phyloP scores from a whole-genome alignment of 805 yeast genomes.

The Cephaloascus fragrans region DNA sequence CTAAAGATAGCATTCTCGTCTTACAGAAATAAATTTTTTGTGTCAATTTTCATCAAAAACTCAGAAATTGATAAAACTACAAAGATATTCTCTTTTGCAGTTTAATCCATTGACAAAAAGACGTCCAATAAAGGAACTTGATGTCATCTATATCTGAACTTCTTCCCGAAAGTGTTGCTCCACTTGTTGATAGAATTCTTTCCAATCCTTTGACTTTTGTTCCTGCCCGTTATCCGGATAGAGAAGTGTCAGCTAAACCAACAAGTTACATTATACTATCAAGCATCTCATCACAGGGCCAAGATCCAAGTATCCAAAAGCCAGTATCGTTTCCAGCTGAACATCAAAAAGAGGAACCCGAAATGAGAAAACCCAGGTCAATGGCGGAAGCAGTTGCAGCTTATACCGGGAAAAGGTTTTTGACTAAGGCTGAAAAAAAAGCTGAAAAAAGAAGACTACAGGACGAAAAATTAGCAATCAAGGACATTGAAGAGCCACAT shows the following conservation, averaged over 20 bases:
- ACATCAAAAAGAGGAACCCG: neutral
- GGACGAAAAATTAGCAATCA: constrained; percentile 10
- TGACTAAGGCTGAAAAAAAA: constrained; percentile 35
- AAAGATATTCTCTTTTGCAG: no score
- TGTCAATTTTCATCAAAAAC: no score
- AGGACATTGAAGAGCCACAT: constrained; percentile 7
- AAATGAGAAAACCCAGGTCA: constrained; percentile 27
- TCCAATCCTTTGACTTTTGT: constrained; percentile 55
- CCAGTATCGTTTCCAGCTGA: constrained; percentile 1
- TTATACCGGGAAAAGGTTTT: constrained; percentile 44
- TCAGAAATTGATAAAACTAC: no score
- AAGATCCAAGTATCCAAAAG: constrained; percentile 4
- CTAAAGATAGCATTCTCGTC: no score
- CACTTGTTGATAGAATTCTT: constrained; percentile 54
- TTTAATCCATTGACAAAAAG: no score
- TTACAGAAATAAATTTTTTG: no score
- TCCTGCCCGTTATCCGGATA: constrained; percentile 48
- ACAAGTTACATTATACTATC: constrained; percentile 39
- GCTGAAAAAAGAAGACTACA: constrained; percentile 15
- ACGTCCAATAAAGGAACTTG: no score
- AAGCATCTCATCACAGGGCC: constrained; percentile 5
- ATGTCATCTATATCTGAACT: constrained; percentile 13
- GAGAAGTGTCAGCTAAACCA: constrained; percentile 29
- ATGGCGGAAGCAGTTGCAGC: constrained; percentile 53
- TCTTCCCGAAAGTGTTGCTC: constrained; percentile 26